phyloP scores from a whole-genome alignment of 441 rosid genomes.

The Caryocar brasiliense region DNA sequence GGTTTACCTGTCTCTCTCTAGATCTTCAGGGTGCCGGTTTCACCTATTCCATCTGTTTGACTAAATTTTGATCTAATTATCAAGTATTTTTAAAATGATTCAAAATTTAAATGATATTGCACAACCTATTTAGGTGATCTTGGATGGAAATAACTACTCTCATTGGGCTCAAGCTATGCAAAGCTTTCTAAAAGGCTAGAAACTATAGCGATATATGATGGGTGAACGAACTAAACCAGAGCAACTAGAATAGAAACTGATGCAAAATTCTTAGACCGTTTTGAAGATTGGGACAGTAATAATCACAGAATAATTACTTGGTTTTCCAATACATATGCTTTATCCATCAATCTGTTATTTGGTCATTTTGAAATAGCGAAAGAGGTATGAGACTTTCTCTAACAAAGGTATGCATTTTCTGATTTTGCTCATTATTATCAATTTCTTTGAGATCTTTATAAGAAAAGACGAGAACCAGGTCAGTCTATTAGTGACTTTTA shows the following conservation, averaged over 20 bases:
- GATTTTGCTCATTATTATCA: not conserved
- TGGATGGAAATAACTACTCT: too few species aligned
- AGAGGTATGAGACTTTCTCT: not conserved
- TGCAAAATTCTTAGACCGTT: not conserved
- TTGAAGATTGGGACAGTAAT: not conserved
- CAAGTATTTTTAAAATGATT: too few species aligned
- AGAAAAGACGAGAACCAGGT: too few species aligned
- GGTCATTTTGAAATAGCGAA: not conserved
- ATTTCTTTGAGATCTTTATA: too few species aligned
- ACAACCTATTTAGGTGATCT: too few species aligned
- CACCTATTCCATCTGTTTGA: not conserved
- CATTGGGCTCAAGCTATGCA: too few species aligned
- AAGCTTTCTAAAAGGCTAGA: too few species aligned
- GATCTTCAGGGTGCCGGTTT: not conserved
- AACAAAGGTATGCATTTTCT: not conserved
- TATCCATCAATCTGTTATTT: not conserved
- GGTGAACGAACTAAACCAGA: too few species aligned
- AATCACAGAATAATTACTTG: not conserved
- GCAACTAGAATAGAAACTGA: too few species aligned
- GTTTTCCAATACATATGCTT: not conserved
- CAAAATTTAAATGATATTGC: too few species aligned
- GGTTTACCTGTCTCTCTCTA: constrained; percentile 25
- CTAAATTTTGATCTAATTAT: not conserved
- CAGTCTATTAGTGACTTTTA: too few species aligned
- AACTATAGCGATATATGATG: too few species aligned